These are phyloP conservation scores for Echeveria elegans DNA, from an alignment of 164 flowering plant genomes.

Conservation along the genomic window DNA sequence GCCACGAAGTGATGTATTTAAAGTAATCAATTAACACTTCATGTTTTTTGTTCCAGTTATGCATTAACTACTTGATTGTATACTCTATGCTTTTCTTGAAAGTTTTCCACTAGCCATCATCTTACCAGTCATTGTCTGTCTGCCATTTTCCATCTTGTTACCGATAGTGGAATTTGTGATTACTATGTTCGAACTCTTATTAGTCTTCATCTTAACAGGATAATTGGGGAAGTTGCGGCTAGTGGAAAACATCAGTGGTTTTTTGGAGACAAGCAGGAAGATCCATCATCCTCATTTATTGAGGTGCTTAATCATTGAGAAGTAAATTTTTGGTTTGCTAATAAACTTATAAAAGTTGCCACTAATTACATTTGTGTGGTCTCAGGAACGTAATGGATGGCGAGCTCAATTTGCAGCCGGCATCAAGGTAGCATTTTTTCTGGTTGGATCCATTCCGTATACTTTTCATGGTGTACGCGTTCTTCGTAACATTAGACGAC, in stretches of 20 bases:
- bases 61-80: neutral
- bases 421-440: constrained; percentile 43
- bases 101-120: neutral
- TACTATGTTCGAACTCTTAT: neutral
- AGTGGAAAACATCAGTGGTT: constrained; percentile 66
- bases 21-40: neutral
- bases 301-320: constrained; percentile 29
- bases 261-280: constrained; percentile 29
- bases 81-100: neutral
- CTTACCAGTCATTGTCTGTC: neutral
- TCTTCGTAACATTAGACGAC: too few relatives aligned
- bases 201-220: constrained; percentile 30
- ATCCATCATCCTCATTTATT: constrained; percentile 24
- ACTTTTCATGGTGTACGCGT: neutral
- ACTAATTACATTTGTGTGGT: neutral
- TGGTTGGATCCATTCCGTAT: neutral
- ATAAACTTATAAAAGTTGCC: constrained; percentile 5
- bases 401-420: constrained; percentile 63
- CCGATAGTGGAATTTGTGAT: neutral
- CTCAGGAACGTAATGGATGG: constrained; percentile 50
- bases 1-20: neutral
- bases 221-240: constrained; percentile 70
- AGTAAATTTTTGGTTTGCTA: neutral
- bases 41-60: neutral
- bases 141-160: neutral